phyloP scores from a whole-genome alignment of 2,329 filamentous ascomycete genomes.

The Penicillium sp. region DNA sequence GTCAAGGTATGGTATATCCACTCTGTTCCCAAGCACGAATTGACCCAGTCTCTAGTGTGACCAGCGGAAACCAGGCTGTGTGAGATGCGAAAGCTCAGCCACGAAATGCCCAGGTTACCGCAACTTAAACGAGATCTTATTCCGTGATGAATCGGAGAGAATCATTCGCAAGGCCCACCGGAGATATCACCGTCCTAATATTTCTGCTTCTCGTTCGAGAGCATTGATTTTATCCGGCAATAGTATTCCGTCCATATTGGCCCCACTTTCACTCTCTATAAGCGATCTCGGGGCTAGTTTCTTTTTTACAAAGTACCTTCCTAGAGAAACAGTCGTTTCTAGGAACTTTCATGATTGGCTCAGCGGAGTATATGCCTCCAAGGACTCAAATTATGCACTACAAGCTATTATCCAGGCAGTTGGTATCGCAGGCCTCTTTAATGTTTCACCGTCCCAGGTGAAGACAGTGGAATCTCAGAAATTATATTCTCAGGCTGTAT shows the following conservation, averaged over 20 bases:
- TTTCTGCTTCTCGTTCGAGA: neutral
- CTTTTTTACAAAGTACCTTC: slow-evolving; percentile 1
- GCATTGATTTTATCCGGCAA: neutral
- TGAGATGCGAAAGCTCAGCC: neutral
- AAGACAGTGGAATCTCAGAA: neutral
- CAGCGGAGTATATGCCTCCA: neutral
- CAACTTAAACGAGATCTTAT: neutral
- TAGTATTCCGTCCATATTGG: neutral
- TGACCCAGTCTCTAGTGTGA: neutral
- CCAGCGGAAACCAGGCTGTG: neutral
- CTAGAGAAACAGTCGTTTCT: neutral
- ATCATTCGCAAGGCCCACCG: neutral
- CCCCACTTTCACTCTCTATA: neutral
- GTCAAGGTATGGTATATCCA: neutral
- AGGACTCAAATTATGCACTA: neutral
- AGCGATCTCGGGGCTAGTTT: neutral
- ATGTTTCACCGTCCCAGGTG: neutral
- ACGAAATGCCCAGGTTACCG: neutral
- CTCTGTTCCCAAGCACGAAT: neutral
- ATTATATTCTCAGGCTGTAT: neutral
- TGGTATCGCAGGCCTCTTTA: neutral
- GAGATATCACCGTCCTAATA: neutral
- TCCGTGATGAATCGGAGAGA: neutral
- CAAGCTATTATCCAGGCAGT: neutral
- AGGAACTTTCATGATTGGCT: slow-evolving; percentile 1